Conservation (phyloP, 2,329 filamentous ascomycete genomes). For the Cadophora malorum region DNA sequence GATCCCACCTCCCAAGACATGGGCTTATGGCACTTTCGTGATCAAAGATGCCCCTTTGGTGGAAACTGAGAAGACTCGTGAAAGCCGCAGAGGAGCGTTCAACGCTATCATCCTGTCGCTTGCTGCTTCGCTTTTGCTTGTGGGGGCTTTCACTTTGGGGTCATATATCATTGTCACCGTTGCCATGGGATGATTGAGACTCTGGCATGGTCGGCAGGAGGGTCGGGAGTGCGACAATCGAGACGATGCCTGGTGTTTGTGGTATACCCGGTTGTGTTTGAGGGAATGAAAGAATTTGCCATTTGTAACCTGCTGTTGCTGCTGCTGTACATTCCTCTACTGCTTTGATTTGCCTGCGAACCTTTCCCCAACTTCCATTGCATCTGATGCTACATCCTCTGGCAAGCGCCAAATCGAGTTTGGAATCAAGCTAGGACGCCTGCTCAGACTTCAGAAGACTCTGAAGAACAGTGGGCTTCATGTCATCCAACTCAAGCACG, state of each 20-base stretch:
- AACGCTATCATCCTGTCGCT: neutral
- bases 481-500: too few relatives aligned
- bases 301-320: neutral
- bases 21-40: conserved; percentile 7
- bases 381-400: too few relatives aligned
- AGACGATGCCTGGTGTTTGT: neutral
- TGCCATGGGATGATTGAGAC: neutral
- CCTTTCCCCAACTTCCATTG: neutral
- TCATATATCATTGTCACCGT: neutral
- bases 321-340: neutral
- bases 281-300: neutral
- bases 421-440: too few relatives aligned
- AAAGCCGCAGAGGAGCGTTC: neutral
- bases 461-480: too few relatives aligned
- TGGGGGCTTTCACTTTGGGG: neutral
- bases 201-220: too few relatives aligned
- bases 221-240: too few relatives aligned
- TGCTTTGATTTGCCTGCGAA: neutral
- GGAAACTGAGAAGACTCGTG: conserved; percentile 1
- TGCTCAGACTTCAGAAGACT: too few relatives aligned
- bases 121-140: conserved; percentile 7
- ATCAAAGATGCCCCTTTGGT: conserved; percentile 1
- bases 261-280: neutral
- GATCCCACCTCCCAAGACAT: neutral
- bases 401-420: too few relatives aligned